These are phyloP conservation scores for Gamsiella multidivaricata DNA, from an alignment of 192 early-diverging fungal genomes.

Conservation along the genomic window DNA sequence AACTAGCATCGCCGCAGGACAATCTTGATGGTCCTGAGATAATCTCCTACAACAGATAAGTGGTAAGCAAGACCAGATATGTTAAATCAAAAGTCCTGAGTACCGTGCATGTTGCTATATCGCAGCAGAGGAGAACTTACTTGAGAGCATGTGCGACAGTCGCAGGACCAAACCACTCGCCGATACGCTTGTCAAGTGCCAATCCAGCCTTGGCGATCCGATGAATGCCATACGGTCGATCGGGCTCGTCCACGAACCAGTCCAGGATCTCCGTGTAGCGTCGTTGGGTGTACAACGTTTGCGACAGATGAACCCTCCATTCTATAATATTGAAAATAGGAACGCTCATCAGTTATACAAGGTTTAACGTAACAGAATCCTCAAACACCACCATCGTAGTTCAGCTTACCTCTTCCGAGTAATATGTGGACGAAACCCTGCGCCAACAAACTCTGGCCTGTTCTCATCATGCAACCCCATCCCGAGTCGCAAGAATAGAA, in stretches of 20 bases:
- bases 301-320: constrained; percentile 32
- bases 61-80: neutral
- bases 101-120: too few species aligned
- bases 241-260: constrained; percentile 55
- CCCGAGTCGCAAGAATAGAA: constrained; percentile 56
- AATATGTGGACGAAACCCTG: constrained; percentile 52
- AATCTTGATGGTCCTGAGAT: constrained; percentile 40
- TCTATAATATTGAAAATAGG: constrained; percentile 21
- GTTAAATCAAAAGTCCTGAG: neutral
- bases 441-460: constrained; percentile 55
- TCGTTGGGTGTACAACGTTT: neutral
- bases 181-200: constrained; percentile 52
- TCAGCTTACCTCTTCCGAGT: constrained; percentile 43
- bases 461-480: constrained; percentile 59
- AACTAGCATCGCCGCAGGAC: constrained; percentile 37
- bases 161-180: constrained; percentile 58
- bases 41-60: constrained; percentile 17
- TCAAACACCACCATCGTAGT: neutral
- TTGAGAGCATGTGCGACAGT: constrained; percentile 54
- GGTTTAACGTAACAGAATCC: too few species aligned
- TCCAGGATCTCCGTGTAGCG: constrained; percentile 34
- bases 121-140: too few species aligned
- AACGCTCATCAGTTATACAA: neutral
- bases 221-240: constrained; percentile 44
- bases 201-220: constrained; percentile 51